Evolutionary conservation across 805 yeast genomes (phyloP), one percentile per base, ranked within the genome.

Genomic region (Starmerella sirachaensis): DNA sequence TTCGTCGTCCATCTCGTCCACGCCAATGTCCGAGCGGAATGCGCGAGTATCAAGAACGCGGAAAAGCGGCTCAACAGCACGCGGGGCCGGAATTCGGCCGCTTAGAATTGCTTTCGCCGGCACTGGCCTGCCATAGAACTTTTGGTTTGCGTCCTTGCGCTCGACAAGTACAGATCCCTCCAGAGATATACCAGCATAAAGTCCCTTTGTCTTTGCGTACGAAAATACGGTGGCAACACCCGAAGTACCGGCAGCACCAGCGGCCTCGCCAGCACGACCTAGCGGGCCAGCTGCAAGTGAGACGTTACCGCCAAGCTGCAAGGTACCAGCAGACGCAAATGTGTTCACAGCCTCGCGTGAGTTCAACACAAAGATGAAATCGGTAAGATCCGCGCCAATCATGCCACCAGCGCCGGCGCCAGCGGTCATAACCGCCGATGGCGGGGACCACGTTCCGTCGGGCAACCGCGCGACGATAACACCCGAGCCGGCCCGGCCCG

Each of bases 401-500:
- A 85, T 93, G 30, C 98, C 98, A 42, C 98, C 98, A 6, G 91
- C 96, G 54, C 98, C 97, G 4, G 96, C 97, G 51, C 97, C 98
- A 3, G 94, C 97, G 17, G 96, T 82, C 37, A 75, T 78, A 48
- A 91, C 78, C 8, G 96, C 98, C 2, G 93, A 78, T 1, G 98
- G 98, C 3, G 96, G 93, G 11, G 96, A 85, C 98, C 98, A 88
- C 0, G 80, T 61, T 1, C 96, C 97, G 60, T 91, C 97, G 2
- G 93, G 93, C 34, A 91, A 67, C 42, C 96, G 66, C 5, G 96
- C 94, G 18, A 88, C 93, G 44, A 88, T 80, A 24, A 88, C 82
- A 47, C 98, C 98, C 1, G 94, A 82, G 18, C 98, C 98, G 1
- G 96, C 97, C 57, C 98, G 72, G 20, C 97, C 98, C 3, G 94